Conservation (phyloP, 139 green algal species). For the Gonium pectorale region DNA sequence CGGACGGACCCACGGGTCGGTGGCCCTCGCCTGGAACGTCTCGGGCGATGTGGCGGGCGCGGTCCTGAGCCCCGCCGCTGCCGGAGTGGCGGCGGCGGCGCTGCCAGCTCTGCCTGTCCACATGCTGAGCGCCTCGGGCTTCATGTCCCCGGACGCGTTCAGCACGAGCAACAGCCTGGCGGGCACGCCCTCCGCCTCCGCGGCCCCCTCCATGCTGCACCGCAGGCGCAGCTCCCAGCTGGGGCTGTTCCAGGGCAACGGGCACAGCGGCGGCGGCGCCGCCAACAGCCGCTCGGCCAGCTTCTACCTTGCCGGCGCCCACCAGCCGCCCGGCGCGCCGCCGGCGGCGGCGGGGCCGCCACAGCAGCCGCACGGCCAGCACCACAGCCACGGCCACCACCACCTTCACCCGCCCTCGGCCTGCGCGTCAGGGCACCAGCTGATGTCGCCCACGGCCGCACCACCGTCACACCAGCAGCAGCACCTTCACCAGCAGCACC, state of each 20-base stretch:
- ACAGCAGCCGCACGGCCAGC: background rate
- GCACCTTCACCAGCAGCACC: background rate
- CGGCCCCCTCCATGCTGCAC: background rate
- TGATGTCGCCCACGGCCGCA: constrained; percentile 8
- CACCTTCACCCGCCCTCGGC: constrained; percentile 4
- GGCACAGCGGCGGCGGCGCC: background rate
- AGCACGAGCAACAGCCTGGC: constrained; percentile 10
- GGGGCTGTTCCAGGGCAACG: background rate
- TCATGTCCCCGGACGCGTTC: constrained; percentile 21
- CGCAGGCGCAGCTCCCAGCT: constrained; percentile 26
- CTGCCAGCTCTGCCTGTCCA: too few species aligned
- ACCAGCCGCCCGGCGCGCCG: background rate
- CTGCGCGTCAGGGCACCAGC: background rate
- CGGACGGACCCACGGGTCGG: background rate
- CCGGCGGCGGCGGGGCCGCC: background rate
- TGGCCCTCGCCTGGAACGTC: background rate
- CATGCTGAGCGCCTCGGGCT: constrained; percentile 16
- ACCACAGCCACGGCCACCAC: background rate
- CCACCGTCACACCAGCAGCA: background rate
- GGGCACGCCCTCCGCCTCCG: background rate
- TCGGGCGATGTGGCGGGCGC: background rate
- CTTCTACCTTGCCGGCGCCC: too few species aligned
- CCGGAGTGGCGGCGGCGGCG: too few species aligned
- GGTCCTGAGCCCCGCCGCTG: background rate
- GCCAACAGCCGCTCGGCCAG: background rate